A percentile compares a stretch with the other conserved stretches of the same genome.
Evolutionary conservation across 306 rosid genomes (phyloP).

Genomic region (Trichosanthes truncata): DNA sequence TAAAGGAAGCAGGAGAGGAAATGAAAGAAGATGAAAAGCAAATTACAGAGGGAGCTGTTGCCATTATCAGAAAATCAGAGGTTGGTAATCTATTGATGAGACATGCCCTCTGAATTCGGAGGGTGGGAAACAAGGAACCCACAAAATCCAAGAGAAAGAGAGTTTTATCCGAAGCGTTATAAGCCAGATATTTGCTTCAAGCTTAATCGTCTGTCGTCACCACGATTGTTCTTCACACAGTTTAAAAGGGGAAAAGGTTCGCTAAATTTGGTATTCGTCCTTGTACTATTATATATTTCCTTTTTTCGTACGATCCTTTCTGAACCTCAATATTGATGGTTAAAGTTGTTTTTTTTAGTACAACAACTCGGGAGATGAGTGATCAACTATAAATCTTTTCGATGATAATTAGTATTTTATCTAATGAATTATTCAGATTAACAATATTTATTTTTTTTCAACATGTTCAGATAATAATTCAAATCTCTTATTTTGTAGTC

Average conservation of each 20-base stretch:
- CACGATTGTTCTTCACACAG: neutral
- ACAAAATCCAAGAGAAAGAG: neutral
- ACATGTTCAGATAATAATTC: too few species aligned
- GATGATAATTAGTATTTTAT: too few species aligned
- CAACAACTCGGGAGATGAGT: too few species aligned
- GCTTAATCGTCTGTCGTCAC: neutral
- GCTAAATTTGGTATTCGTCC: neutral
- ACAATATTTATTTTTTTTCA: too few species aligned
- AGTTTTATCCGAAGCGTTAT: neutral
- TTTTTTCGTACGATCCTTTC: too few species aligned
- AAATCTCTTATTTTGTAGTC: too few species aligned
- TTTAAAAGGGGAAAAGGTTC: neutral
- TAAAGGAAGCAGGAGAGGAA: constrained; percentile 25
- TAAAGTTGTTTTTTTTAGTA: too few species aligned
- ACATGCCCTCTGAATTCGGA: constrained; percentile 7
- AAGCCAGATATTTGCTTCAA: neutral
- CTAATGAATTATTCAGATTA: too few species aligned
- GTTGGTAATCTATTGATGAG: constrained; percentile 9
- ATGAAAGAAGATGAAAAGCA: constrained; percentile 22
- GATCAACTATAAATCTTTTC: too few species aligned
- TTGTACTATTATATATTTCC: too few species aligned
- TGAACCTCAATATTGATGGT: too few species aligned
- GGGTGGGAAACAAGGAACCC: neutral
- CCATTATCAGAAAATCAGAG: constrained; percentile 22
- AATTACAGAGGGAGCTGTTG: constrained; percentile 26